phyloP scores from a whole-genome alignment of 2,329 filamentous ascomycete genomes.

The Aaosphaeria pasadenensis region DNA sequence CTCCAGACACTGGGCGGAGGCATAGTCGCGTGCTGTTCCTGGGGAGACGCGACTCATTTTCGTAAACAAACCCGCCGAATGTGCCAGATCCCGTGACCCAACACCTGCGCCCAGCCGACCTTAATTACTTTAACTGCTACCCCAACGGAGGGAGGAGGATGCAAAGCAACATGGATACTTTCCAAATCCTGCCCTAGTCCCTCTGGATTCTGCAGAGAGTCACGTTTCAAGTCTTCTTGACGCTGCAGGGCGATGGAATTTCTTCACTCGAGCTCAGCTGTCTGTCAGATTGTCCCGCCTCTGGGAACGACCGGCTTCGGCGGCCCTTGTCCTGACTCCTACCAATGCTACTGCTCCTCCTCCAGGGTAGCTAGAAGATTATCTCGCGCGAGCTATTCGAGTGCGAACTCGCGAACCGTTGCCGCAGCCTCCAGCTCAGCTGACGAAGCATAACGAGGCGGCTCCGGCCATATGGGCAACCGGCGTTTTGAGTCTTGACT shows the following conservation, averaged over 20 bases:
- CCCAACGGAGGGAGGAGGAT: too few species aligned
- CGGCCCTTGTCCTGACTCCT: neutral
- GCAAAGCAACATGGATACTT: constrained; percentile 11
- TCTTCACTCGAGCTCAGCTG: neutral
- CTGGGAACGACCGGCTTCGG: neutral
- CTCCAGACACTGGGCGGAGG: neutral
- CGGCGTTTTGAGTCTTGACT: too few species aligned
- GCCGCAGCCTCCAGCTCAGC: neutral
- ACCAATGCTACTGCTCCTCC: neutral
- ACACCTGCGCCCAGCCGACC: too few species aligned
- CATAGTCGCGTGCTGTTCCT: constrained; percentile 26
- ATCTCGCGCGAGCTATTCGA: too few species aligned
- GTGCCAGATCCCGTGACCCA: constrained; percentile 30
- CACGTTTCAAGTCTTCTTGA: constrained; percentile 29
- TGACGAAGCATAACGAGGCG: neutral
- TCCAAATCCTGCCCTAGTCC: constrained; percentile 23
- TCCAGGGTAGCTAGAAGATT: too few species aligned
- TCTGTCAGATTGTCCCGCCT: neutral
- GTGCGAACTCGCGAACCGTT: neutral
- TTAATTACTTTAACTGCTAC: too few species aligned
- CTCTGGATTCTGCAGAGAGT: constrained; percentile 10
- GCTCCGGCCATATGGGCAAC: too few species aligned
- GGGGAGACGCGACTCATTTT: constrained; percentile 28
- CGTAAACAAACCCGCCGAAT: constrained; percentile 31
- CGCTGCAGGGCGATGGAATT: constrained; percentile 1